Evolutionary conservation across 208 protist genomes (phyloP).

Genomic region (Trypanosoma platydactyli): DNA sequence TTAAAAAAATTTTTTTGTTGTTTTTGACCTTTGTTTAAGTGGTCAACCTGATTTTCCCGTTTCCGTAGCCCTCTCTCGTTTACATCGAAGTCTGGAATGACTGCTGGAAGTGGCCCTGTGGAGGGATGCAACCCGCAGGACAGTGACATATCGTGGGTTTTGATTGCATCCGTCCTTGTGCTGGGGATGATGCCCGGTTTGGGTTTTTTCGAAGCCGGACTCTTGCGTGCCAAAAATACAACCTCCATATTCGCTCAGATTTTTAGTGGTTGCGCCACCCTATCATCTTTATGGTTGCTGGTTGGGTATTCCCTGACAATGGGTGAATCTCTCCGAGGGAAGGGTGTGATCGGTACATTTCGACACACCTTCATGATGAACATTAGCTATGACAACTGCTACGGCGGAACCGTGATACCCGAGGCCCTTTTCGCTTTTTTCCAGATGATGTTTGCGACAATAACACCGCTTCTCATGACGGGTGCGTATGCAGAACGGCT

Average conservation of each 20-base stretch:
- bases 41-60: neutral
- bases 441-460: conserved; percentile 84
- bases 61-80: neutral
- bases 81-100: neutral
- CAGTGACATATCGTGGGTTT: conserved; percentile 53
- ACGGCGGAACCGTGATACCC: conserved; percentile 29
- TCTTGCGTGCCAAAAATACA: conserved; percentile 63
- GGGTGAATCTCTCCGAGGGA: conserved; percentile 16
- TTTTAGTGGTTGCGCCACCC: conserved; percentile 34
- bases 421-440: conserved; percentile 51
- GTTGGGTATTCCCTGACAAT: conserved; percentile 62
- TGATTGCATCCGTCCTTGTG: conserved; percentile 58
- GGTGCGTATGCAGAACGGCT: conserved; percentile 48
- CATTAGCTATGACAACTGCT: conserved; percentile 7
- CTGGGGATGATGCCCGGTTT: conserved; percentile 61
- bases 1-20: too few species aligned
- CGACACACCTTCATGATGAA: conserved; percentile 22
- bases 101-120: too few species aligned
- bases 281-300: conserved; percentile 35
- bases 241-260: conserved; percentile 55
- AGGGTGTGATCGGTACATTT: conserved; percentile 25
- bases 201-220: conserved; percentile 62
- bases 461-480: conserved; percentile 80
- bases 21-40: too few species aligned
- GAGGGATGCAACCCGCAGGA: conserved; percentile 13